Evolutionary conservation across 2,329 filamentous ascomycete species (phyloP).

Genomic region (Simplicillium sp.): DNA sequence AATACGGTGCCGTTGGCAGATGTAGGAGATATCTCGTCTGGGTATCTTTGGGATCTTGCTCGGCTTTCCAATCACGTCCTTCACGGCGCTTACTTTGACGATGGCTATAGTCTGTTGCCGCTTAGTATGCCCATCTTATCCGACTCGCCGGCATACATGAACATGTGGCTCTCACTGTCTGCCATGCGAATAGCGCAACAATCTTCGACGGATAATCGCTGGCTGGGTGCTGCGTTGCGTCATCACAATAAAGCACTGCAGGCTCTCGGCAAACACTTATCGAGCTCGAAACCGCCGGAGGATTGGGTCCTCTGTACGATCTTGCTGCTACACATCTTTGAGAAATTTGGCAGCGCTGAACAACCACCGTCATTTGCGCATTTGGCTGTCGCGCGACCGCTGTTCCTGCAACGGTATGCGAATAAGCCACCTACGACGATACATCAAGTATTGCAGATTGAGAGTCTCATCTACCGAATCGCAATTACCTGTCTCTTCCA

Average conservation of each 20-base stretch:
- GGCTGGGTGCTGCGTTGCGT: not conserved
- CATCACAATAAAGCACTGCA: not conserved
- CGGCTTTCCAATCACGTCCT: not conserved
- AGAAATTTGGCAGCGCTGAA: not conserved
- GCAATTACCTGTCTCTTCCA: not conserved
- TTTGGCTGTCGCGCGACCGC: not conserved
- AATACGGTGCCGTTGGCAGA: too few relatives aligned
- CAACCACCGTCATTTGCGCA: not conserved
- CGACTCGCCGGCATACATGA: not conserved
- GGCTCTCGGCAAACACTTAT: not conserved
- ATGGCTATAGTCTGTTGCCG: not conserved
- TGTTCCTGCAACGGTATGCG: not conserved
- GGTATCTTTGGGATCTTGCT: not conserved
- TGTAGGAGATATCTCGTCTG: too few relatives aligned
- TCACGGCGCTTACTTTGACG: not conserved
- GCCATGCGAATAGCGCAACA: not conserved
- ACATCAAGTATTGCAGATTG: not conserved
- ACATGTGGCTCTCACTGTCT: not conserved
- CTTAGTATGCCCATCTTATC: not conserved
- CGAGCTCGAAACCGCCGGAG: not conserved
- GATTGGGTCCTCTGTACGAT: slow-evolving; percentile 1
- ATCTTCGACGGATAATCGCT: not conserved
- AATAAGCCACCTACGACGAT: not conserved
- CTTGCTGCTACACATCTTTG: not conserved
- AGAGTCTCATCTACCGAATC: not conserved